Conservation (phyloP, 164 flowering plant species). For the Berberis vulgaris region DNA sequence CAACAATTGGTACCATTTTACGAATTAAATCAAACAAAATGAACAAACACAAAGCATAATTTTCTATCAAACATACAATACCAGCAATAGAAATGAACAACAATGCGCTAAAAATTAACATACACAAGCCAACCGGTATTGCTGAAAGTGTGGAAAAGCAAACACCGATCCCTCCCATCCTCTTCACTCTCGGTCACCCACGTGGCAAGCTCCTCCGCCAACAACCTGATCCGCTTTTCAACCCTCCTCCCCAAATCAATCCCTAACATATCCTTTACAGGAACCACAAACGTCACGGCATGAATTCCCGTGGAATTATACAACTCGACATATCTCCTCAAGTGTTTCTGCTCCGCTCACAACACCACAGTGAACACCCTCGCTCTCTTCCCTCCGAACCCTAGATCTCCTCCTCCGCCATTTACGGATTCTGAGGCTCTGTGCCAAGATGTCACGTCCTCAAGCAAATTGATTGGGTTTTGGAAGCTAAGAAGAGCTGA, state of each 20-base stretch:
- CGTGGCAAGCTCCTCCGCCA: constrained; percentile 40
- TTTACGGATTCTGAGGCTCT: background rate
- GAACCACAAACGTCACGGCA: constrained; percentile 59
- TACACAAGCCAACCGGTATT: constrained; percentile 92
- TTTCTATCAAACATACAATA: too few species aligned
- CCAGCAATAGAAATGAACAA: too few species aligned
- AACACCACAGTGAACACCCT: constrained; percentile 57
- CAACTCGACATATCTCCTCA: constrained; percentile 74
- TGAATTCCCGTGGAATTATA: constrained; percentile 57
- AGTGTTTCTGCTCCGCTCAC: constrained; percentile 67
- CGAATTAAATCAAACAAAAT: too few species aligned
- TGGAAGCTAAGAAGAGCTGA: too few species aligned
- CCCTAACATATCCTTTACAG: constrained; percentile 43
- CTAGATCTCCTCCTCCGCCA: background rate
- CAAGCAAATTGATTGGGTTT: too few species aligned
- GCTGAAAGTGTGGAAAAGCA: constrained; percentile 91
- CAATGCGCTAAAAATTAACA: constrained; percentile 18
- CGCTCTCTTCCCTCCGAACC: background rate
- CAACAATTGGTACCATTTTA: too few species aligned
- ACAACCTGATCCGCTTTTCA: constrained; percentile 32
- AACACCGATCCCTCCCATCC: constrained; percentile 51
- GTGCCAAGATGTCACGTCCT: too few species aligned
- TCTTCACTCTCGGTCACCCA: constrained; percentile 49
- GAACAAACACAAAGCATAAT: too few species aligned
- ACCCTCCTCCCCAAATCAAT: constrained; percentile 56